These are phyloP conservation scores for Penicillium capsulatum DNA, from an alignment of 2,329 filamentous ascomycete species.

Conservation along the genomic window DNA sequence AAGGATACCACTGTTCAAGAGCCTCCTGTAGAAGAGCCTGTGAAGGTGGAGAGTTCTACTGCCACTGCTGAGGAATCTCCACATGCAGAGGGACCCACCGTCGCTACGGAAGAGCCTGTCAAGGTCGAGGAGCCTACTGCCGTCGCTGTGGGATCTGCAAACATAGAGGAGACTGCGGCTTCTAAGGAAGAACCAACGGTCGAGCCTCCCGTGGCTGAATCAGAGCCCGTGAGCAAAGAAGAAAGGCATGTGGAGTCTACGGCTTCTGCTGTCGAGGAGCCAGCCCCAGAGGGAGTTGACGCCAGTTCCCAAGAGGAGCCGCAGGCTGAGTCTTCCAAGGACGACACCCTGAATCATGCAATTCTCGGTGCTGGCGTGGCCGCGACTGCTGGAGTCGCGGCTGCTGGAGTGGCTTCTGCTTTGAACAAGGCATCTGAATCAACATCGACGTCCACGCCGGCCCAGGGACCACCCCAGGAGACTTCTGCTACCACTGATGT, in stretches of 20 bases:
- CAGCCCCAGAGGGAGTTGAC: conserved; percentile 8
- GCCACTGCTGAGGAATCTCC: background rate
- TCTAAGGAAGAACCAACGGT: conserved; percentile 3
- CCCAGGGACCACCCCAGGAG: background rate
- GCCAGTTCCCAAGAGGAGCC: conserved; percentile 7
- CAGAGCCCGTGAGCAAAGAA: no score
- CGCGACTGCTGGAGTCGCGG: conserved; percentile 24
- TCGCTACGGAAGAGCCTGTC: conserved; percentile 1
- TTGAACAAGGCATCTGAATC: conserved; percentile 15
- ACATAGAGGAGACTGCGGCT: conserved; percentile 6
- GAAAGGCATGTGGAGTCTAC: no score
- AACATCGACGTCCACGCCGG: conserved; percentile 4
- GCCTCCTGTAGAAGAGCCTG: conserved; percentile 1
- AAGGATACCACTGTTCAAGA: conserved; percentile 4
- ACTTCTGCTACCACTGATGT: background rate
- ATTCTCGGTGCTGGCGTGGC: conserved; percentile 27
- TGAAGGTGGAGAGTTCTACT: background rate
- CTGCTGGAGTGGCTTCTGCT: conserved; percentile 19
- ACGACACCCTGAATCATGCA: conserved; percentile 21
- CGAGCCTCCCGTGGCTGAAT: no score
- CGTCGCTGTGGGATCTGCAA: conserved; percentile 1
- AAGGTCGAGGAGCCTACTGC: conserved; percentile 4
- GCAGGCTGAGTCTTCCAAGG: conserved; percentile 13
- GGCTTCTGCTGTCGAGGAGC: no score
- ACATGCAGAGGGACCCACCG: background rate